Conservation (phyloP, 2,329 filamentous ascomycete species). For the Myriosclerotinia curreyana region DNA sequence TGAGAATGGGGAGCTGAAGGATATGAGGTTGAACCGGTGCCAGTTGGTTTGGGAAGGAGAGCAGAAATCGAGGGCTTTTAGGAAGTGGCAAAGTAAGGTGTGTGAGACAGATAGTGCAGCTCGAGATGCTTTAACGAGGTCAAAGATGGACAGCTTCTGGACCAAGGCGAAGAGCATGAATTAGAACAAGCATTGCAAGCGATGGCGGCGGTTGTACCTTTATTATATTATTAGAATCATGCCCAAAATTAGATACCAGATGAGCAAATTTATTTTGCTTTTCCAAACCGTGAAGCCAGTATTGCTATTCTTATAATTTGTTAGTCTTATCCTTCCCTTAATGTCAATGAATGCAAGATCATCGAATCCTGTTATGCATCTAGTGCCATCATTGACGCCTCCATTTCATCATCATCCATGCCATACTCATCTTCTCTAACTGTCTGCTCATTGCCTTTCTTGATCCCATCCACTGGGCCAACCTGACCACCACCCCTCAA, state of each 20-base stretch:
- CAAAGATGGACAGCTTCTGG: constrained; percentile 97
- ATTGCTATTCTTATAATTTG: constrained; percentile 16
- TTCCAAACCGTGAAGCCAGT: background rate
- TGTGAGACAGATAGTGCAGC: constrained; percentile 91
- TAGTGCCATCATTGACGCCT: constrained; percentile 51
- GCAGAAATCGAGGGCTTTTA: constrained; percentile 73
- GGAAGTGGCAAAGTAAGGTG: constrained; percentile 84
- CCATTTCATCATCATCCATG: constrained; percentile 42
- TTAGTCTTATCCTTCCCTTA: background rate
- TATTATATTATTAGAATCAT: background rate
- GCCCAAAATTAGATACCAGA: constrained; percentile 13
- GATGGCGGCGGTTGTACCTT: background rate
- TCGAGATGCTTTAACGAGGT: constrained; percentile 71
- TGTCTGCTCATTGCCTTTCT: constrained; percentile 28
- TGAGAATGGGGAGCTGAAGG: constrained; percentile 73
- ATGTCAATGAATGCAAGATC: background rate
- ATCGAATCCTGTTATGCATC: constrained; percentile 25
- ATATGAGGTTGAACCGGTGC: constrained; percentile 79
- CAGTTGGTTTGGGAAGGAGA: constrained; percentile 88
- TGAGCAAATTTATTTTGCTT: constrained; percentile 11
- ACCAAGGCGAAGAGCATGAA: constrained; percentile 69
- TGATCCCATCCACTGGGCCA: constrained; percentile 24
- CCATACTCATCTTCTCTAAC: constrained; percentile 36
- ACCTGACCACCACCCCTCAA: constrained; percentile 46
- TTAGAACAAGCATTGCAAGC: constrained; percentile 23